Evolutionary conservation across 805 yeast species (phyloP), one percentile per base, ranked within the genome.

Genomic region (Monosporozyma siamensis): DNA sequence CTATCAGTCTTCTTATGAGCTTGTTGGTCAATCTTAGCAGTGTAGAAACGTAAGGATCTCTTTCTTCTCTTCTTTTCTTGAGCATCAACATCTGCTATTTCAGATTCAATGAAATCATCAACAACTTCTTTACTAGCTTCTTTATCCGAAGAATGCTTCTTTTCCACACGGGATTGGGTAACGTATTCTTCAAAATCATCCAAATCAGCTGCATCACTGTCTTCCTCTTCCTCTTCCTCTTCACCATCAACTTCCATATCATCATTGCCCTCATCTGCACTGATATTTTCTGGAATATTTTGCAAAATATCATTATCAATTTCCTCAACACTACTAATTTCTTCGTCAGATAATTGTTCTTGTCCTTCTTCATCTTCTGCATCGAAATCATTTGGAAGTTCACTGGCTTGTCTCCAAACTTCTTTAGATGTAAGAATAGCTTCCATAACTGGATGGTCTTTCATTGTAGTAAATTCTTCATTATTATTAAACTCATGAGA

Each of bases 1-100:
- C 66, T 71, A 38, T 80, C 80, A 34, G 66, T 68, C 46, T 75
- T 74, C 61, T 81, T 82, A 51, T 71, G 70, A 22, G 74, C 79
- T 41, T 80, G 81, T 66, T 89, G 95, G 61, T 88, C 96, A 63
- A 92, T 89, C 65, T 90, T 89, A 45, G 97, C 85, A 1, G 98
- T 92, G 72, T 92, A 92, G 78, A 92, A 92, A 47, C 97, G 80
- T 54, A 92, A 75, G 2, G 95, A 74, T 58, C 77, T 77, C 69
- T 81, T 83, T 53, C 94, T 78, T 17, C 79, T 75, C 45, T 74
- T 76, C 67, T 89, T 90, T 45, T 88, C 97, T 56, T 86, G 95
- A 36, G 74, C 72, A 63, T 92, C 97, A 38, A 87, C 79, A 22
- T 78, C 92, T 40, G 84, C 94, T 35, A 84, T 72, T 26, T 72